phyloP scores from a whole-genome alignment of 1,284 basidiomycete species.

The Filobasidium uniguttulatum region DNA sequence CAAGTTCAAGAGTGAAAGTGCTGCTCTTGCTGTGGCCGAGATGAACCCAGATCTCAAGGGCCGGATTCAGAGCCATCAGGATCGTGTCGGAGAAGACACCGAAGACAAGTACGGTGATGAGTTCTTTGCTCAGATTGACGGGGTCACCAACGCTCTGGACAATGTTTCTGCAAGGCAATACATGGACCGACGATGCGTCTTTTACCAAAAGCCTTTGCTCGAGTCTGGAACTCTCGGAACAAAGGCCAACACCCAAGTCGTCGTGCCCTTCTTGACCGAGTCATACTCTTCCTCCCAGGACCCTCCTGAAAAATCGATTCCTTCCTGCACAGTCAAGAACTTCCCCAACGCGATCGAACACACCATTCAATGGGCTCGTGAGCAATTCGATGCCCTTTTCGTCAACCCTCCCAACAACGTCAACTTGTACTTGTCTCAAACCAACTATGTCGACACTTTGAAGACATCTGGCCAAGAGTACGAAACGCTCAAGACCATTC shows the following conservation, averaged over 20 bases:
- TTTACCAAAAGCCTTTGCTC: conserved; percentile 90
- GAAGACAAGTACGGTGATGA: conserved; percentile 88
- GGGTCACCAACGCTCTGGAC: conserved; percentile 99
- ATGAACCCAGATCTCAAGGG: conserved; percentile 92
- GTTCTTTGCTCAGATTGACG: conserved; percentile 80
- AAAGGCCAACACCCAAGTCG: conserved; percentile 95
- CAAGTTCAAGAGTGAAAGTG: conserved; percentile 94
- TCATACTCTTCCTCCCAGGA: conserved; percentile 98
- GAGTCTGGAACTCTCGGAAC: conserved; percentile 98
- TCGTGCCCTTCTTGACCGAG: conserved; percentile 90
- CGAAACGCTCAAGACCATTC: conserved; percentile 82
- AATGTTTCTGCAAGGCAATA: conserved; percentile 94
- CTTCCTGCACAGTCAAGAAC: conserved; percentile 97
- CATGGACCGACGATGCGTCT: conserved; percentile 97
- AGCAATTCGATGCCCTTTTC: conserved; percentile 84
- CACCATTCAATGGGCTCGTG: conserved; percentile 98
- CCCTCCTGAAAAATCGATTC: conserved; percentile 95
- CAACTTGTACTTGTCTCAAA: conserved; percentile 92
- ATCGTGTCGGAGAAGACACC: conserved; percentile 83
- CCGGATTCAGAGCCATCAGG: conserved; percentile 80
- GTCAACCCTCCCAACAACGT: conserved; percentile 88
- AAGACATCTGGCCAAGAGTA: conserved; percentile 81
- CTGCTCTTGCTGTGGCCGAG: conserved; percentile 76
- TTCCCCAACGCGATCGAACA: conserved; percentile 98
- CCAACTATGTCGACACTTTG: conserved; percentile 85